These are phyloP conservation scores for Coffea humblotiana DNA, from an alignment of 305 asterid genomes.

Conservation along the genomic window DNA sequence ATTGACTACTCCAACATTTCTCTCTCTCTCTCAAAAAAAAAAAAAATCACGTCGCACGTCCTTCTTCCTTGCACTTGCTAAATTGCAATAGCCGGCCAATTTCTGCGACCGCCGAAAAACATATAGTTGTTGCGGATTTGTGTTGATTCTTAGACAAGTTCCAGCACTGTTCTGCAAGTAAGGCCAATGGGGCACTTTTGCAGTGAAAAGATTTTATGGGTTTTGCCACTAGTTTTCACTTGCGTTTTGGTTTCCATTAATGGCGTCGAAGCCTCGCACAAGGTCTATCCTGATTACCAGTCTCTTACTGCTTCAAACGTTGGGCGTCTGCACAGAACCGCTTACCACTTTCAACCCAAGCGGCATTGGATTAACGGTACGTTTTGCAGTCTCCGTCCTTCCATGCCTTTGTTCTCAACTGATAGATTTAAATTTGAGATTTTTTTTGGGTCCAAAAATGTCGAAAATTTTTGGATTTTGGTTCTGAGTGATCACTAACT, in stretches of 20 bases:
- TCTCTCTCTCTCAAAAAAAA: neutral
- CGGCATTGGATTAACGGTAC: constrained; percentile 43
- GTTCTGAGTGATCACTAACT: too few relatives aligned
- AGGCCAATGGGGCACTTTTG: neutral
- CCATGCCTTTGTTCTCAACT: too few relatives aligned
- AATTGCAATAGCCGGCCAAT: too few relatives aligned
- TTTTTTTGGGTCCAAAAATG: too few relatives aligned
- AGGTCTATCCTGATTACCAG: constrained; percentile 25
- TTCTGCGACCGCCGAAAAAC: too few relatives aligned
- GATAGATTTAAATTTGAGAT: neutral
- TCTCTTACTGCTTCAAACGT: neutral
- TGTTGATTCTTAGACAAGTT: too few relatives aligned
- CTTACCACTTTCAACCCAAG: constrained; percentile 40
- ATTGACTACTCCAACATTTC: neutral
- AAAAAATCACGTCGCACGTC: too few relatives aligned
- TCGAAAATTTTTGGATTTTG: too few relatives aligned
- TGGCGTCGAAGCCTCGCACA: constrained; percentile 34
- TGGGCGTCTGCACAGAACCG: constrained; percentile 23
- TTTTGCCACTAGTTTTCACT: neutral
- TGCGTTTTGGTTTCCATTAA: constrained; percentile 6
- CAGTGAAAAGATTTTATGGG: neutral
- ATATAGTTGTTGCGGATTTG: too few relatives aligned
- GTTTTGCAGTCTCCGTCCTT: neutral
- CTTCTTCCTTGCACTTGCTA: too few relatives aligned
- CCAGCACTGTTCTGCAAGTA: too few relatives aligned